Conservation (phyloP, 1,139 yeast species). For the Lodderomyces beijingensis region DNA sequence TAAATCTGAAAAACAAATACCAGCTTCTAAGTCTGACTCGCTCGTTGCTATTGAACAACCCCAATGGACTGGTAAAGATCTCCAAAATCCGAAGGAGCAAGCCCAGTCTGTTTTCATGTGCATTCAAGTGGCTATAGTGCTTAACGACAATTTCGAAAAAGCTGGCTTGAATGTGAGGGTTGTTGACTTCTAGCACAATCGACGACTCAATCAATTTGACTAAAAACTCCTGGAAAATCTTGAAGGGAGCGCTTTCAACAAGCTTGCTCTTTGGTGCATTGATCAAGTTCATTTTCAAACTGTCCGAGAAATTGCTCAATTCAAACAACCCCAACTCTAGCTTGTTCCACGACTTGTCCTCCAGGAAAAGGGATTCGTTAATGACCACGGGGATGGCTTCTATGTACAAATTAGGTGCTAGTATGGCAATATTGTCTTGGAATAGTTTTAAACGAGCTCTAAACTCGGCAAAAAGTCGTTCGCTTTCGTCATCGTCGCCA, state of each 20-base stretch:
- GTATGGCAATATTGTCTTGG: conserved; percentile 80
- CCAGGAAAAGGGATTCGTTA: conserved; percentile 48
- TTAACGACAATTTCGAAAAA: conserved; percentile 84
- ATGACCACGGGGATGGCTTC: conserved; percentile 68
- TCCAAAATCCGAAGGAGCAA: conserved; percentile 64
- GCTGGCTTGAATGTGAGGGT: conserved; percentile 73
- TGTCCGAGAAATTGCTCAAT: conserved; percentile 73
- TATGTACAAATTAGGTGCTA: conserved; percentile 68
- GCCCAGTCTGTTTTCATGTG: conserved; percentile 42
- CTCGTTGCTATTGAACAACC: conserved; percentile 68
- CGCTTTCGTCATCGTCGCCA: conserved; percentile 55
- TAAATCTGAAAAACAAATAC: conserved; percentile 82
- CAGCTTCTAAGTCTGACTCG: conserved; percentile 83
- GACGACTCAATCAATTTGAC: conserved; percentile 61
- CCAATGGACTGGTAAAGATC: conserved; percentile 74
- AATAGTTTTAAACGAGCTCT: conserved; percentile 69
- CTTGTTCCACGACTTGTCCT: conserved; percentile 59
- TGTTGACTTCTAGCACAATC: conserved; percentile 49
- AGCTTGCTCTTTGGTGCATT: conserved; percentile 64
- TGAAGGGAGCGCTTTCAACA: conserved; percentile 56
- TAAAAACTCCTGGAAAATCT: conserved; percentile 58
- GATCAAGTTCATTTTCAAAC: conserved; percentile 68
- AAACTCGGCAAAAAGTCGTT: conserved; percentile 73
- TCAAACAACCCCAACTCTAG: conserved; percentile 86
- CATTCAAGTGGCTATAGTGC: conserved; percentile 63